phyloP scores from a whole-genome alignment of 805 yeast species.

The Zygosaccharomyces siamensis region DNA sequence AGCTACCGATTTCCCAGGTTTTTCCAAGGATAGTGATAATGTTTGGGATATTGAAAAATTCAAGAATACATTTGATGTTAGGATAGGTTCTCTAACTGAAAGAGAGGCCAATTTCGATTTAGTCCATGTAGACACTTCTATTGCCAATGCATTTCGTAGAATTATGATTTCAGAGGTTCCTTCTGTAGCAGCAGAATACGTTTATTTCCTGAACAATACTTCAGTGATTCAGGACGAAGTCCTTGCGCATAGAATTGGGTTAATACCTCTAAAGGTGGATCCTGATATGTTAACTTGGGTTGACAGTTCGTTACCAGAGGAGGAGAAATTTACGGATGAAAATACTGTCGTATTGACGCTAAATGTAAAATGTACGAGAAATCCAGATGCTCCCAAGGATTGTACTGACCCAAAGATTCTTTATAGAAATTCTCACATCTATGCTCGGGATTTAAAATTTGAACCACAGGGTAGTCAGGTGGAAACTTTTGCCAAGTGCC shows the following conservation, averaged over 20 bases:
- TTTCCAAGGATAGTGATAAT: conserved; percentile 51
- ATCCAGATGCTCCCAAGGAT: conserved; percentile 74
- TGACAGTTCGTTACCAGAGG: conserved; percentile 58
- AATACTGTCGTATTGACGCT: conserved; percentile 84
- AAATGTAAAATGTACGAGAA: conserved; percentile 77
- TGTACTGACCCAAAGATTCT: conserved; percentile 77
- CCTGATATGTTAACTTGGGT: conserved; percentile 89
- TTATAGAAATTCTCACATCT: conserved; percentile 79
- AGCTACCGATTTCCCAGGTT: conserved; percentile 91
- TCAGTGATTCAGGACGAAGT: conserved; percentile 97
- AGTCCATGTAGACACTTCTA: conserved; percentile 79
- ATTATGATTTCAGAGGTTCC: conserved; percentile 97
- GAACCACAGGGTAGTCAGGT: conserved; percentile 88
- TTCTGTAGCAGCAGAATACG: conserved; percentile 88
- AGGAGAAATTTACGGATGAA: conserved; percentile 71
- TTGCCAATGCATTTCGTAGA: conserved; percentile 94
- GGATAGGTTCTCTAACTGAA: conserved; percentile 59
- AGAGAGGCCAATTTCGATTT: conserved; percentile 83
- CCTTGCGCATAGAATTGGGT: conserved; percentile 89
- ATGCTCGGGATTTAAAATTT: conserved; percentile 83
- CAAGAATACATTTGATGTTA: conserved; percentile 59
- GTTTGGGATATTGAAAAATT: conserved; percentile 85
- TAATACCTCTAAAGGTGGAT: conserved; percentile 83
- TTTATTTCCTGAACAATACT: conserved; percentile 87
- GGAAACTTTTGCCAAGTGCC: conserved; percentile 59